A percentile compares a stretch with the other conserved stretches of the same genome.
Conservation (phyloP, 2,329 filamentous ascomycete species). For the Hypomyces rosellus region DNA sequence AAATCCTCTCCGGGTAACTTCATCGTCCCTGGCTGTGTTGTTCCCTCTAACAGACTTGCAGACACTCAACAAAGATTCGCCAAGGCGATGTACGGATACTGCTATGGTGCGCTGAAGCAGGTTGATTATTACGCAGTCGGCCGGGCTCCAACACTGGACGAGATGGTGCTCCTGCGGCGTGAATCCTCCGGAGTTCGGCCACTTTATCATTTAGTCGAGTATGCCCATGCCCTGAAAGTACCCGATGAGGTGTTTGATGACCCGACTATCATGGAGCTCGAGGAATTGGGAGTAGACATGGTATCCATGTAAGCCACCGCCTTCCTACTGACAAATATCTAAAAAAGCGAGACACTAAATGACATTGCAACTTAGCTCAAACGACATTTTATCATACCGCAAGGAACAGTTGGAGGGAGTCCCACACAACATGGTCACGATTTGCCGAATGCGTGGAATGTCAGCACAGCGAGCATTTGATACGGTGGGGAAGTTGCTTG, state of each 20-base stretch:
- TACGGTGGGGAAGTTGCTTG: slow-evolving; percentile 14
- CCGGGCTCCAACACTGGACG: slow-evolving; percentile 13
- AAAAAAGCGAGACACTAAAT: neutral
- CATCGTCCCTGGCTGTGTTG: neutral
- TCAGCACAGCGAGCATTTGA: slow-evolving; percentile 18
- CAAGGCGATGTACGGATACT: slow-evolving; percentile 15
- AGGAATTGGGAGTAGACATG: slow-evolving; percentile 18
- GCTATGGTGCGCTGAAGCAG: slow-evolving; percentile 14
- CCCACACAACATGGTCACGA: slow-evolving; percentile 17
- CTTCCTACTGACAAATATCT: neutral
- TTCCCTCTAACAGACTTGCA: neutral
- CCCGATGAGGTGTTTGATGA: slow-evolving; percentile 18
- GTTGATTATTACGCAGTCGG: slow-evolving; percentile 10
- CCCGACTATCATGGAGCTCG: slow-evolving; percentile 15
- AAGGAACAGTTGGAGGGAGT: slow-evolving; percentile 19
- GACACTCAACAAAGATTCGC: slow-evolving; percentile 16
- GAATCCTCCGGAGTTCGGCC: slow-evolving; percentile 15
- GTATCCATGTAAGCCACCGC: slow-evolving; percentile 16
- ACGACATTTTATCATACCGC: slow-evolving; percentile 18
- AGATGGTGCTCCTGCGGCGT: slow-evolving; percentile 15
- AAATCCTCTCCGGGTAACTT: neutral
- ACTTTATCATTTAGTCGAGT: slow-evolving; percentile 19
- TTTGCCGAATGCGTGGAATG: slow-evolving; percentile 13
- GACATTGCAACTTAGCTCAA: slow-evolving; percentile 11
- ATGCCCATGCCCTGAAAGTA: slow-evolving; percentile 14